phyloP scores from a whole-genome alignment of 2,329 filamentous ascomycete species.

The Fusarium sp. region DNA sequence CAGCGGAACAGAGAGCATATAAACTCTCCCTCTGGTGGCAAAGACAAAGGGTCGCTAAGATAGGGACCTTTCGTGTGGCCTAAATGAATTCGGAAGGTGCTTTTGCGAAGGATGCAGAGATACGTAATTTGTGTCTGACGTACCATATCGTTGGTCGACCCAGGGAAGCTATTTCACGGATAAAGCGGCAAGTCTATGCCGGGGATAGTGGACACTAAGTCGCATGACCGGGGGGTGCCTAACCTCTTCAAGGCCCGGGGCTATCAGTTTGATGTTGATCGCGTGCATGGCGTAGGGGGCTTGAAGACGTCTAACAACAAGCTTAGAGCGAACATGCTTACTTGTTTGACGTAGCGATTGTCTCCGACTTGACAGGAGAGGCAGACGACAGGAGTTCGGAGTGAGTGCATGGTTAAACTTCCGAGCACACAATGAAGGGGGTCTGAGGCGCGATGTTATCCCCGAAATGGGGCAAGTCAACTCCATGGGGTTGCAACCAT shows the following conservation, averaged over 20 bases:
- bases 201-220: slow-evolving; percentile 28
- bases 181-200: slow-evolving; percentile 41
- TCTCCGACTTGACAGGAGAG: background rate
- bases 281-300: slow-evolving; percentile 2
- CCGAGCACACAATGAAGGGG: background rate
- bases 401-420: background rate
- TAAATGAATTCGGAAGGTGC: slow-evolving; percentile 41
- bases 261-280: slow-evolving; percentile 18
- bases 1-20: slow-evolving; percentile 26
- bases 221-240: slow-evolving; percentile 12
- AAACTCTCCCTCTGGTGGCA: slow-evolving; percentile 13
- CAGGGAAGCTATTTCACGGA: slow-evolving; percentile 26
- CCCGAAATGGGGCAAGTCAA: background rate
- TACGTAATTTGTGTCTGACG: slow-evolving; percentile 29
- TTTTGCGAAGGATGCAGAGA: slow-evolving; percentile 12
- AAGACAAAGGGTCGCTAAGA: background rate
- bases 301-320: background rate
- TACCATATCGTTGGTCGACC: slow-evolving; percentile 20
- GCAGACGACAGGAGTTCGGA: background rate
- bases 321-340: background rate
- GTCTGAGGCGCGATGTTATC: background rate
- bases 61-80: slow-evolving; percentile 5
- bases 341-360: background rate
- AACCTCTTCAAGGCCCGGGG: slow-evolving; percentile 12
- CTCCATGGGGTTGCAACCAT: background rate